These are phyloP conservation scores for Opeltia flavorubescens DNA, from an alignment of 495 filamentous ascomycete genomes.

Conservation along the genomic window DNA sequence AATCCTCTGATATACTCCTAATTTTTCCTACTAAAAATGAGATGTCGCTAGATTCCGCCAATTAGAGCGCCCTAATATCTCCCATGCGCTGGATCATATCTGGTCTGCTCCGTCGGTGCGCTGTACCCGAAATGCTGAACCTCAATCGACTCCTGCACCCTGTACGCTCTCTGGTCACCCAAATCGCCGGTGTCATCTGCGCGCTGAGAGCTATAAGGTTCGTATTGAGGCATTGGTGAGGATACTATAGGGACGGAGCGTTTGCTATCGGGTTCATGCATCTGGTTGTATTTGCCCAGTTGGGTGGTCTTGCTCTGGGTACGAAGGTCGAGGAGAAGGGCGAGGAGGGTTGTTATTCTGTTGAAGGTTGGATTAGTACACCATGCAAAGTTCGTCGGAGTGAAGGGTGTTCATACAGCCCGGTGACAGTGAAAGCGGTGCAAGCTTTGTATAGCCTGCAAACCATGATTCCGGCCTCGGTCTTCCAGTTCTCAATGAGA, in stretches of 20 bases:
- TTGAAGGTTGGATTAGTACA: neutral
- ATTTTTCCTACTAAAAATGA: too few relatives aligned
- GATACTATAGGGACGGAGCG: neutral
- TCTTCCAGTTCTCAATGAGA: slow-evolving; percentile 38
- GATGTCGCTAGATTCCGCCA: too few relatives aligned
- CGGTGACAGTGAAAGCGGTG: slow-evolving; percentile 45
- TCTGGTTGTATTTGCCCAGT: slow-evolving; percentile 12
- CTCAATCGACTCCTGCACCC: slow-evolving; percentile 13
- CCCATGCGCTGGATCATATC: slow-evolving; percentile 10
- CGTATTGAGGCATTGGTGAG: neutral
- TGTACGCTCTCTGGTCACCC: slow-evolving; percentile 9
- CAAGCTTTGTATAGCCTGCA: slow-evolving; percentile 54
- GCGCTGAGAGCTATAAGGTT: neutral
- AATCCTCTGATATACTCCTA: too few relatives aligned
- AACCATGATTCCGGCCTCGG: slow-evolving; percentile 41
- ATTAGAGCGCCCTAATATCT: too few relatives aligned
- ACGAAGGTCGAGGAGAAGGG: slow-evolving; percentile 11
- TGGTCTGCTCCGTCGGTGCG: slow-evolving; percentile 16
- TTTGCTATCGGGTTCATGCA: slow-evolving; percentile 11
- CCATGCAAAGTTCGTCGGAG: neutral
- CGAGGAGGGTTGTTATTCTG: slow-evolving; percentile 8
- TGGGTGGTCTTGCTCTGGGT: slow-evolving; percentile 2
- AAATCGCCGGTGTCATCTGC: neutral
- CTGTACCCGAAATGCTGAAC: slow-evolving; percentile 15
- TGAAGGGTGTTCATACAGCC: slow-evolving; percentile 14